phyloP scores from a whole-genome alignment of 495 filamentous ascomycete genomes.

The Annulohypoxylon nitens region DNA sequence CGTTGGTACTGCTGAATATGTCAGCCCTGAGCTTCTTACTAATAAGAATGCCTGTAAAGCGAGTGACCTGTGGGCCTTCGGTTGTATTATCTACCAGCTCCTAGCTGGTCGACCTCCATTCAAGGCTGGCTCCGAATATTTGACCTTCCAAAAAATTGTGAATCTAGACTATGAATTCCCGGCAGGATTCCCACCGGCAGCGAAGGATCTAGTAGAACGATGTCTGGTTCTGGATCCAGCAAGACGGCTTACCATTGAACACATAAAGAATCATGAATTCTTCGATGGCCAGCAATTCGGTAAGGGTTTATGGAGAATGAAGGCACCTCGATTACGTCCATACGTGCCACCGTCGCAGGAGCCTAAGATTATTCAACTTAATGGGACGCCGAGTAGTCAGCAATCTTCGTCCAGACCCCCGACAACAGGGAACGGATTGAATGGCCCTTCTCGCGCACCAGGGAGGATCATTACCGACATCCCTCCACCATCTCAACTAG shows the following conservation, averaged over 20 bases:
- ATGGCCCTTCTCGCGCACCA: slow-evolving; percentile 61
- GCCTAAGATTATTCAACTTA: slow-evolving; percentile 81
- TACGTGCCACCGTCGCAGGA: slow-evolving; percentile 86
- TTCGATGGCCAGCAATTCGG: slow-evolving; percentile 94
- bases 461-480: slow-evolving; percentile 94
- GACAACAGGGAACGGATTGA: slow-evolving; percentile 49
- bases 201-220: slow-evolving; percentile 91
- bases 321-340: slow-evolving; percentile 88
- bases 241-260: slow-evolving; percentile 89
- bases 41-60: slow-evolving; percentile 98
- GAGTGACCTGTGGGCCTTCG: slow-evolving; percentile 98
- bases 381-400: slow-evolving; percentile 68
- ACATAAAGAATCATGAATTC: slow-evolving; percentile 97
- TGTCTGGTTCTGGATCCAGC: slow-evolving; percentile 91
- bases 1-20: slow-evolving; percentile 98
- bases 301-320: slow-evolving; percentile 86
- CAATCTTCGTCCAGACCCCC: slow-evolving; percentile 61
- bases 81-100: slow-evolving; percentile 99
- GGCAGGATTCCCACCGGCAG: slow-evolving; percentile 85
- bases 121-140: slow-evolving; percentile 96
- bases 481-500: slow-evolving; percentile 93
- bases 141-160: slow-evolving; percentile 99
- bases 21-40: slow-evolving; percentile 93
- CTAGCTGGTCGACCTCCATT: slow-evolving; percentile 94
- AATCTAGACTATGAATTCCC: slow-evolving; percentile 94